Evolutionary conservation across 108 stramenopile species (phyloP).

Genomic region (Mediolabrus comicus): DNA sequence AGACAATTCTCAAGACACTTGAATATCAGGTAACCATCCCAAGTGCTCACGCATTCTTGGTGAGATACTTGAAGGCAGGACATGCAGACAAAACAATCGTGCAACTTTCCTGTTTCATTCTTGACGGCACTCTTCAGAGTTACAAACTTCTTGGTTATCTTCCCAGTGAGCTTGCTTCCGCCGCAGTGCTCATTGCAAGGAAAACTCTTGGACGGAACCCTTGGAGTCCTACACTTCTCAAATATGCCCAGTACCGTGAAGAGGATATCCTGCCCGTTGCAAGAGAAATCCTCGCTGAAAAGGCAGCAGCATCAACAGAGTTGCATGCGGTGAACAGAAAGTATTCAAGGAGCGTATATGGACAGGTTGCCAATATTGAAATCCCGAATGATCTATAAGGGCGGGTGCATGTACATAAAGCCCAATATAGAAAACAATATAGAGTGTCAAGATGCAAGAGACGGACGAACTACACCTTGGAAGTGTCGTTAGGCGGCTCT

Average conservation of each 20-base stretch:
- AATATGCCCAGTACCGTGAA: slow-evolving; percentile 81
- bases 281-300: slow-evolving; percentile 52
- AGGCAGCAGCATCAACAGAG: slow-evolving; percentile 40
- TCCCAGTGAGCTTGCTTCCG: slow-evolving; percentile 88
- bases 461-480: not conserved
- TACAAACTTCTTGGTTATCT: slow-evolving; percentile 80
- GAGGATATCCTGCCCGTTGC: slow-evolving; percentile 79
- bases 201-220: slow-evolving; percentile 65
- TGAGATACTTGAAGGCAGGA: slow-evolving; percentile 91
- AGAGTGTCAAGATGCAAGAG: not conserved
- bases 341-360: slow-evolving; percentile 43
- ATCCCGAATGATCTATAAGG: not conserved
- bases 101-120: slow-evolving; percentile 83
- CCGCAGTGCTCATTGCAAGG: slow-evolving; percentile 89
- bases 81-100: slow-evolving; percentile 82
- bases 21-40: slow-evolving; percentile 89
- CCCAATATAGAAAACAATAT: too few species aligned
- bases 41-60: slow-evolving; percentile 88
- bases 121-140: slow-evolving; percentile 89
- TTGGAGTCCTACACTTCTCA: slow-evolving; percentile 87
- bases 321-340: slow-evolving; percentile 73
- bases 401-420: too few species aligned
- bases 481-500: not conserved
- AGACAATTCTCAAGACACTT: slow-evolving; percentile 78
- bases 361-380: not conserved